Evolutionary conservation across 176 grass and related monocot genomes (phyloP), one percentile per base, ranked within the genome.

Genomic region (Carex parvula): DNA sequence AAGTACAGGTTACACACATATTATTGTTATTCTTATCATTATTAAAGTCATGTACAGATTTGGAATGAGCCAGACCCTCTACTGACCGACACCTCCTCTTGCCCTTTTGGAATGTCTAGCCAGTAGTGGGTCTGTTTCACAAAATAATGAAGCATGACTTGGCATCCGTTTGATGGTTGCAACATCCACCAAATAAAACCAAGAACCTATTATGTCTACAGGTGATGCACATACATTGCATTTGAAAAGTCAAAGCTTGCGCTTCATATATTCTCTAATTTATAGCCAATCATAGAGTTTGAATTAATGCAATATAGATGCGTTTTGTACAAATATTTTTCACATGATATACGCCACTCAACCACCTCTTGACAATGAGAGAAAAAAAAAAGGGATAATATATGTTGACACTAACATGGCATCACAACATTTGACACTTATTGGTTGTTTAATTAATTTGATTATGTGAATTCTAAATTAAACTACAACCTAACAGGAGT

Each of bases 201-300:
- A 57, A 17, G 73, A 24, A 57, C 73, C 48, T 10, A 53, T 33
- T 8, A 15, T 39, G 65, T 67, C 30, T 16, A 15, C 37, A 41
- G 37, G 68, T 46, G 37, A 10, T 13, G 8, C 7, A 46, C 39
- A 46, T 16, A 46, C 39, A 21, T 78, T 0, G 52, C 24, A 57
- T 78, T 78, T 57, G 52, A 78, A 78, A 78, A 35, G 73, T 78
- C 73, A 78, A 57, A 18, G 8, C 50, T 6, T 26, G 46, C 10
- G 6, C 42, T 39, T 39, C 37, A 53, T 3, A 75, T 75, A 54
- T 18, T 70, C 3, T 65, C 52, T 78, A 78, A 32, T 57, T 56
- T 18, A 3, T 14, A 78, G 52, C 73, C 73, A 57, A 78, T 78
- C 73, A 78, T 78, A 17, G 48, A 78, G 48, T 78, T 78, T 30